Conservation (phyloP, 495 filamentous ascomycete genomes). For the Penicillium odoratum region DNA sequence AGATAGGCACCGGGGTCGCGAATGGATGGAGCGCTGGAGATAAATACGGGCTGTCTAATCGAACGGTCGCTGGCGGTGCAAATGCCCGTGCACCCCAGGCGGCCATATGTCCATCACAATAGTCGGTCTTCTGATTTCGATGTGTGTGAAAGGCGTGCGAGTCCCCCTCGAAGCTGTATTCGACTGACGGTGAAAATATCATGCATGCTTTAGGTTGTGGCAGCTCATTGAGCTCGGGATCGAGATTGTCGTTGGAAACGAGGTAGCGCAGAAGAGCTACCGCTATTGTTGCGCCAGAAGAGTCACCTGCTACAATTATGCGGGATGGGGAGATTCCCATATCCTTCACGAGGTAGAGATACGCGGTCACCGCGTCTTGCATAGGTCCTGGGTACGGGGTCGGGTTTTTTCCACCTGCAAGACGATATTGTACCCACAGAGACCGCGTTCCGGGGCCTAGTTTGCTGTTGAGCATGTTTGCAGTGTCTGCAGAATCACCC, state of each 20-base stretch:
- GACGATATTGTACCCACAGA: conserved; percentile 22
- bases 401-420: conserved; percentile 11
- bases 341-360: conserved; percentile 28
- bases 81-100: conserved; percentile 34
- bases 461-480: conserved; percentile 15
- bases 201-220: conserved; percentile 22
- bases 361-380: conserved; percentile 13
- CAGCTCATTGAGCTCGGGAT: conserved; percentile 5
- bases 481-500: conserved; percentile 11
- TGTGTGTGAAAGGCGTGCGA: conserved; percentile 13
- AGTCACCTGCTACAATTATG: conserved; percentile 45
- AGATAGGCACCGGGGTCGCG: conserved; percentile 30
- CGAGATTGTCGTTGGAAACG: not conserved
- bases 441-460: conserved; percentile 11
- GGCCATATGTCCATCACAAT: conserved; percentile 22
- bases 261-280: conserved; percentile 40
- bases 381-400: conserved; percentile 12
- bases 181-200: conserved; percentile 37
- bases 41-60: conserved; percentile 29
- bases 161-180: conserved; percentile 15
- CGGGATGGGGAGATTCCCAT: conserved; percentile 25
- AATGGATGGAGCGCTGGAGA: conserved; percentile 31
- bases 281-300: conserved; percentile 39
- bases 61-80: conserved; percentile 14
- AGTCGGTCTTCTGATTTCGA: conserved; percentile 32